Percentiles rank a stretch among this genome's conserved stretches.
Conservation (phyloP, 1,139 yeast genomes). For the Blastobotrys proliferans region DNA sequence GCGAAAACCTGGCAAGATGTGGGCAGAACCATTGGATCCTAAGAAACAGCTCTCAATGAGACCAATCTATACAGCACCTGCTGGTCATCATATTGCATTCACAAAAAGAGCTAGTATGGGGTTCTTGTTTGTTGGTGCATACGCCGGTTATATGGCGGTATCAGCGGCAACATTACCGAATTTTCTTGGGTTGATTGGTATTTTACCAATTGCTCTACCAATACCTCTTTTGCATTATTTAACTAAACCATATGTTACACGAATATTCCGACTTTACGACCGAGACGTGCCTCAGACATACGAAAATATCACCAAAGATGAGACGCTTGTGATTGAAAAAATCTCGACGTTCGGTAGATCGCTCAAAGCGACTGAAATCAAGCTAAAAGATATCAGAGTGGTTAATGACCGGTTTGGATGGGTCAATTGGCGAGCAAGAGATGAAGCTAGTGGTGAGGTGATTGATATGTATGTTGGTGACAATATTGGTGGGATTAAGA, state of each 20-base stretch:
- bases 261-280: slow-evolving; percentile 68
- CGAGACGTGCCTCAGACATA: slow-evolving; percentile 57
- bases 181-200: slow-evolving; percentile 50
- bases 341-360: slow-evolving; percentile 63
- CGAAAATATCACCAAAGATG: slow-evolving; percentile 30
- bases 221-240: slow-evolving; percentile 51
- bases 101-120: slow-evolving; percentile 38
- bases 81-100: slow-evolving; percentile 35
- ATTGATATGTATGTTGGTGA: slow-evolving; percentile 58
- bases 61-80: slow-evolving; percentile 35
- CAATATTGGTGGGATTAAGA: slow-evolving; percentile 72
- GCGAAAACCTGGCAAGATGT: slow-evolving; percentile 34
- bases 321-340: slow-evolving; percentile 27
- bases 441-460: slow-evolving; percentile 32
- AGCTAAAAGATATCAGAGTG: slow-evolving; percentile 47
- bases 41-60: slow-evolving; percentile 28
- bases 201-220: slow-evolving; percentile 54
- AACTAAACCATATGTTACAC: slow-evolving; percentile 63
- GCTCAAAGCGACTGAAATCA: slow-evolving; percentile 57
- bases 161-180: slow-evolving; percentile 24
- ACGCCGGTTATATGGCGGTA: slow-evolving; percentile 32
- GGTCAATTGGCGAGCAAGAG: slow-evolving; percentile 50
- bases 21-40: slow-evolving; percentile 35
- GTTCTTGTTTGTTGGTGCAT: slow-evolving; percentile 29
- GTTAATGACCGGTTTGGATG: slow-evolving; percentile 46